These are phyloP conservation scores for Dichotomocladium elegans DNA, from an alignment of 371 early-diverging fungal species.

Conservation along the genomic window DNA sequence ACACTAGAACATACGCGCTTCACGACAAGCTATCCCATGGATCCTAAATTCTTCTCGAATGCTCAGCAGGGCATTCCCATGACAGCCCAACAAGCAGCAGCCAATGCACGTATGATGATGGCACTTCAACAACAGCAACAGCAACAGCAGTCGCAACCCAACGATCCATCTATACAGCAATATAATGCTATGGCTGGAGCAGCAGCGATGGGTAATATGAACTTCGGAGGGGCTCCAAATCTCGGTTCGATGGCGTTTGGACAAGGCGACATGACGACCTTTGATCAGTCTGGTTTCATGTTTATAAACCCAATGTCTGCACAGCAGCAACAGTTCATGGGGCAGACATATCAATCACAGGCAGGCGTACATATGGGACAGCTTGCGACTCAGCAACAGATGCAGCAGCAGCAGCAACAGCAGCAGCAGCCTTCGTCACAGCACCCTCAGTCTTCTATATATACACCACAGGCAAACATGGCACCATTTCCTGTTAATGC, in stretches of 20 bases:
- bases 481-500: not conserved
- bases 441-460: not conserved
- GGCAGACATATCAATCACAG: not conserved
- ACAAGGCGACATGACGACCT: conserved; percentile 15
- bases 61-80: conserved; percentile 30
- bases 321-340: conserved; percentile 15
- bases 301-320: conserved; percentile 25
- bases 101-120: conserved; percentile 32
- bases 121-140: conserved; percentile 27
- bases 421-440: not conserved
- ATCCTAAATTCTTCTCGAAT: conserved; percentile 36
- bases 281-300: conserved; percentile 27
- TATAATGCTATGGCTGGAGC: conserved; percentile 1
- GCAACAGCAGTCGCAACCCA: conserved; percentile 17
- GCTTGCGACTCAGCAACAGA: not conserved
- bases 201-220: conserved; percentile 4
- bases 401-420: conserved; percentile 1
- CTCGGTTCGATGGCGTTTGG: conserved; percentile 24
- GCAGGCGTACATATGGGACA: conserved; percentile 1
- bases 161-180: conserved; percentile 13
- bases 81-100: conserved; percentile 21
- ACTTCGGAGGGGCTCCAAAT: conserved; percentile 17
- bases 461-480: not conserved
- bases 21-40: conserved; percentile 15
- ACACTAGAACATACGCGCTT: not conserved